These are phyloP conservation scores for Fraxinus americana DNA, from an alignment of 257 asterid species.

Conservation along the genomic window DNA sequence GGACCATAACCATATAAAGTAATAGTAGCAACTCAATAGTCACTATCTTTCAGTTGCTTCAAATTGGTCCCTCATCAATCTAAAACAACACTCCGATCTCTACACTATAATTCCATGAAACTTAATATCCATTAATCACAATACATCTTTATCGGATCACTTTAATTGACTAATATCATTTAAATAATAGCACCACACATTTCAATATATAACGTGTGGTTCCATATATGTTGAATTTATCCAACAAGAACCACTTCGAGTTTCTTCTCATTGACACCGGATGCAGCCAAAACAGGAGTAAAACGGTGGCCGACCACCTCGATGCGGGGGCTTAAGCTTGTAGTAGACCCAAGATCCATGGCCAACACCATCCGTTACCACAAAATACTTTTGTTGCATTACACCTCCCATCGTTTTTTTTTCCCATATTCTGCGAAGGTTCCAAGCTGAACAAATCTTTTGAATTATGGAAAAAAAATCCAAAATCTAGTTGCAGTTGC, in stretches of 20 bases:
- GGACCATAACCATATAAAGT: too few relatives aligned
- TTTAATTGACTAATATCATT: too few relatives aligned
- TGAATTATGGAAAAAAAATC: neutral
- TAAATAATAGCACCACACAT: too few relatives aligned
- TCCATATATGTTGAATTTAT: too few relatives aligned
- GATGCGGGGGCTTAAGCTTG: conserved; percentile 64
- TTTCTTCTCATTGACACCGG: conserved; percentile 45
- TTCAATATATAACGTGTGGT: too few relatives aligned
- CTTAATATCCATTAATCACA: too few relatives aligned
- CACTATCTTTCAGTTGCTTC: too few relatives aligned
- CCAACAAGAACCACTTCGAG: conserved; percentile 45
- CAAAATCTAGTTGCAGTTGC: neutral
- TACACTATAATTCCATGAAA: too few relatives aligned
- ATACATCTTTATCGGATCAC: too few relatives aligned
- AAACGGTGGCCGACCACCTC: conserved; percentile 59
- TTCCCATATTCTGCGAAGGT: conserved; percentile 3
- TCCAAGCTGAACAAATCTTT: conserved; percentile 22
- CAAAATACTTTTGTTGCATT: conserved; percentile 46
- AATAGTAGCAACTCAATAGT: too few relatives aligned
- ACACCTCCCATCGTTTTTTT: conserved; percentile 20
- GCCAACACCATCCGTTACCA: conserved; percentile 66
- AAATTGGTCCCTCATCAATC: too few relatives aligned
- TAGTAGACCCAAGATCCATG: conserved; percentile 71
- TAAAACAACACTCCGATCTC: too few relatives aligned
- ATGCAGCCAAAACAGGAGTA: conserved; percentile 51